phyloP scores from a whole-genome alignment of 2,329 filamentous ascomycete genomes.

The Hypoxylon sp. region DNA sequence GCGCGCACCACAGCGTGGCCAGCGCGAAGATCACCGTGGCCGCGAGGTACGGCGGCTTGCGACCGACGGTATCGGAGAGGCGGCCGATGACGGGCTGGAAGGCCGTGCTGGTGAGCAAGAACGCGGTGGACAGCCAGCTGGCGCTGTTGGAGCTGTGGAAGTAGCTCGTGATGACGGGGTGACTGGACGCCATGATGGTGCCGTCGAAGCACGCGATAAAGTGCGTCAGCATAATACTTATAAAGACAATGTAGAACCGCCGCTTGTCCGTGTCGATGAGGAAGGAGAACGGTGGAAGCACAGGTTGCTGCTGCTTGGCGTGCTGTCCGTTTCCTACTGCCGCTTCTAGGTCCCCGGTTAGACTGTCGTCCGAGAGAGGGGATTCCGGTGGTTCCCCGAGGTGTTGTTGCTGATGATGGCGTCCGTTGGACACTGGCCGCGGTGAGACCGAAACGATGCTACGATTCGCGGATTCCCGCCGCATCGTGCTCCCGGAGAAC shows the following conservation, averaged over 20 bases:
- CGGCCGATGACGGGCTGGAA: constrained; percentile 80
- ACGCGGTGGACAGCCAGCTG: constrained; percentile 83
- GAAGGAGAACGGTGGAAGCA: constrained; percentile 50
- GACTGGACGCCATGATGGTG: constrained; percentile 82
- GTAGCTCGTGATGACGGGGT: constrained; percentile 83
- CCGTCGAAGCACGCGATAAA: constrained; percentile 74
- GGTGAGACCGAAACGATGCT: constrained; percentile 22
- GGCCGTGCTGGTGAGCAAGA: constrained; percentile 78
- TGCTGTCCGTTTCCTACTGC: constrained; percentile 2
- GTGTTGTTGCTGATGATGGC: constrained; percentile 3
- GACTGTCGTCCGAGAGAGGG: constrained; percentile 1
- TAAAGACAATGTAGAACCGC: constrained; percentile 71
- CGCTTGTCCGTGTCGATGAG: constrained; percentile 57
- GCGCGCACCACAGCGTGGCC: constrained; percentile 74
- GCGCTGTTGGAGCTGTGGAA: constrained; percentile 81
- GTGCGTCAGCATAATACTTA: constrained; percentile 64
- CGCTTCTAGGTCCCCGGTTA: constrained; percentile 8
- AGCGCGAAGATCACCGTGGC: constrained; percentile 69
- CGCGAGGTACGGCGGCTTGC: constrained; percentile 71
- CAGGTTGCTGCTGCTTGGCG: not conserved
- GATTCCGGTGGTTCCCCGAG: not conserved
- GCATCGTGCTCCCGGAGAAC: constrained; percentile 39
- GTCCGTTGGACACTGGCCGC: constrained; percentile 4
- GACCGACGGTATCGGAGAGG: constrained; percentile 76
- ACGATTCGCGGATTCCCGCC: constrained; percentile 10